A percentile compares a stretch with the other conserved stretches of the same genome.
phyloP scores from a whole-genome alignment of 441 rosid species.

The Jatropha podagrica region DNA sequence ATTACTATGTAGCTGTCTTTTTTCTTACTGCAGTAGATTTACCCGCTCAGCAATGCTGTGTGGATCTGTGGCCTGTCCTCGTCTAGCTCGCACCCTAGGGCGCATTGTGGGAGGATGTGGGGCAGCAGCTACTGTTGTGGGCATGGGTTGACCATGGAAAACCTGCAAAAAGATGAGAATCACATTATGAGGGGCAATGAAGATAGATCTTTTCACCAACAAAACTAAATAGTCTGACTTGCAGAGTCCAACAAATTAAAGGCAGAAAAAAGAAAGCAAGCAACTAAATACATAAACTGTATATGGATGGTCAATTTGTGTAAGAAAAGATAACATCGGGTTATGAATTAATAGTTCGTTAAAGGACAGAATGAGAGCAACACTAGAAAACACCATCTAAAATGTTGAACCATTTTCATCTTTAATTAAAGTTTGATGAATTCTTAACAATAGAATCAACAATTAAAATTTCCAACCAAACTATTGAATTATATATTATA shows the following conservation, averaged over 20 bases:
- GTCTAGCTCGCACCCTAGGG: slow-evolving; percentile 95
- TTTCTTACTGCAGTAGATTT: slow-evolving; percentile 21
- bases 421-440: neutral
- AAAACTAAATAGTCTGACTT: neutral
- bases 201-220: neutral
- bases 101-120: slow-evolving; percentile 95
- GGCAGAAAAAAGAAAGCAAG: neutral
- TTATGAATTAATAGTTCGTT: neutral
- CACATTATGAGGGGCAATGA: slow-evolving; percentile 3
- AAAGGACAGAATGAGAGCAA: neutral
- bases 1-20: neutral
- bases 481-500: neutral
- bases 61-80: slow-evolving; percentile 99
- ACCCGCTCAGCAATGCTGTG: slow-evolving; percentile 99
- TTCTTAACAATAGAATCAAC: neutral
- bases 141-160: slow-evolving; percentile 85
- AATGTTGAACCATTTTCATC: neutral
- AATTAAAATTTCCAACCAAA: neutral
- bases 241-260: neutral
- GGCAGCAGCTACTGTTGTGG: slow-evolving; percentile 61
- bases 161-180: slow-evolving; percentile 49
- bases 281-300: neutral
- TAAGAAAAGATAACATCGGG: neutral
- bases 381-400: neutral
- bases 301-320: neutral